Conservation (phyloP, 805 yeast species). For the Maudiozyma serrabonitensis region DNA sequence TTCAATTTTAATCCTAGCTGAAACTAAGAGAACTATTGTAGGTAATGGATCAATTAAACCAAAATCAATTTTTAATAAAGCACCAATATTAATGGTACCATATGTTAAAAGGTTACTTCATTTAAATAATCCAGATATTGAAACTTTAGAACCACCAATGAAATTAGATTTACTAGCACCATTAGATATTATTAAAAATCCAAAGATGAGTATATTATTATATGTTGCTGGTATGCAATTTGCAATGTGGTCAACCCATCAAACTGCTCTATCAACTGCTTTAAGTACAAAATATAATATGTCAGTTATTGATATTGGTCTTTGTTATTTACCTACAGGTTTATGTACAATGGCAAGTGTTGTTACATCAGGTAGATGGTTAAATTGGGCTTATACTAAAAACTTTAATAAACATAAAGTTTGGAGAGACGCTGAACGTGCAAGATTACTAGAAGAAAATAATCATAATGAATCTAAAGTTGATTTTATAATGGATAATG, state of each 20-base stretch:
- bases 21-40: slow-evolving; percentile 60
- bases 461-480: slow-evolving; percentile 13
- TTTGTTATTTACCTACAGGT: slow-evolving; percentile 70
- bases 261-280: slow-evolving; percentile 54
- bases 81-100: slow-evolving; percentile 34
- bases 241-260: slow-evolving; percentile 59
- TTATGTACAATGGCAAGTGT: slow-evolving; percentile 55
- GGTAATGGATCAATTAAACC: slow-evolving; percentile 70
- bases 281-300: slow-evolving; percentile 43
- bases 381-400: slow-evolving; percentile 37
- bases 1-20: slow-evolving; percentile 46
- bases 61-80: slow-evolving; percentile 29
- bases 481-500: slow-evolving; percentile 15
- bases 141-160: slow-evolving; percentile 19
- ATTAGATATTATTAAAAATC: slow-evolving; percentile 34
- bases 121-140: slow-evolving; percentile 26
- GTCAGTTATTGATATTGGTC: slow-evolving; percentile 50
- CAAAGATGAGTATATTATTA: slow-evolving; percentile 40
- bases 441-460: slow-evolving; percentile 12
- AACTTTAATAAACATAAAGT: slow-evolving; percentile 13
- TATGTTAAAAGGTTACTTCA: slow-evolving; percentile 16
- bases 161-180: slow-evolving; percentile 30
- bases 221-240: slow-evolving; percentile 54
- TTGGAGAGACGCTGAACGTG: slow-evolving; percentile 15
- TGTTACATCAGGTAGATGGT: slow-evolving; percentile 42